phyloP scores from a whole-genome alignment of 108 stramenopile species.

The Nitzschia sp. region DNA sequence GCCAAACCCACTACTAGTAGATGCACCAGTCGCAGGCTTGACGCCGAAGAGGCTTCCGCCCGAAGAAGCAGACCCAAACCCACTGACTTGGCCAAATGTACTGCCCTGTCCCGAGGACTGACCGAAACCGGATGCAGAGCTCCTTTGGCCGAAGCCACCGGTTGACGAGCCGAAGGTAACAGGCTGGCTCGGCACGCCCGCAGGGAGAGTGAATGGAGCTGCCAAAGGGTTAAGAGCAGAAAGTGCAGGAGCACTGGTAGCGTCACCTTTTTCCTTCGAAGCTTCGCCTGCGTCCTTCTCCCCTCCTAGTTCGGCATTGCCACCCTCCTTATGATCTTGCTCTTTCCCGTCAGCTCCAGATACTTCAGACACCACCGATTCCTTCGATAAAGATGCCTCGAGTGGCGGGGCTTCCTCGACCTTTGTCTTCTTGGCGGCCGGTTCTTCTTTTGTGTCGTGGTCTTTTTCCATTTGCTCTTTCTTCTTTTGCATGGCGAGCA shows the following conservation, averaged over 20 bases:
- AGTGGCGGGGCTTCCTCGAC: neutral
- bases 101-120: neutral
- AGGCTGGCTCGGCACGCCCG: neutral
- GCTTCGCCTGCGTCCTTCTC: constrained; percentile 8
- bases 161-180: neutral
- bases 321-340: constrained; percentile 9
- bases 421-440: constrained; percentile 23
- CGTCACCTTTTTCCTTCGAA: constrained; percentile 6
- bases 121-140: neutral
- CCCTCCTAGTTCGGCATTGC: constrained; percentile 2
- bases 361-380: neutral
- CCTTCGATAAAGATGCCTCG: constrained; percentile 3
- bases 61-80: neutral
- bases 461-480: constrained; percentile 13
- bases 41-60: constrained; percentile 7
- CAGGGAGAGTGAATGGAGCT: constrained; percentile 1
- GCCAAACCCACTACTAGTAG: constrained; percentile 11
- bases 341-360: neutral
- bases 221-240: neutral
- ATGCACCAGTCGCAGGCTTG: constrained; percentile 3
- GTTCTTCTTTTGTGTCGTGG: constrained; percentile 8
- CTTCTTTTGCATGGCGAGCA: constrained; percentile 30
- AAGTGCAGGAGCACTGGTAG: neutral
- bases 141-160: neutral
- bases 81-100: constrained; percentile 9